phyloP scores from a whole-genome alignment of 192 early-diverging fungal species.

The Coemansia reversa region DNA sequence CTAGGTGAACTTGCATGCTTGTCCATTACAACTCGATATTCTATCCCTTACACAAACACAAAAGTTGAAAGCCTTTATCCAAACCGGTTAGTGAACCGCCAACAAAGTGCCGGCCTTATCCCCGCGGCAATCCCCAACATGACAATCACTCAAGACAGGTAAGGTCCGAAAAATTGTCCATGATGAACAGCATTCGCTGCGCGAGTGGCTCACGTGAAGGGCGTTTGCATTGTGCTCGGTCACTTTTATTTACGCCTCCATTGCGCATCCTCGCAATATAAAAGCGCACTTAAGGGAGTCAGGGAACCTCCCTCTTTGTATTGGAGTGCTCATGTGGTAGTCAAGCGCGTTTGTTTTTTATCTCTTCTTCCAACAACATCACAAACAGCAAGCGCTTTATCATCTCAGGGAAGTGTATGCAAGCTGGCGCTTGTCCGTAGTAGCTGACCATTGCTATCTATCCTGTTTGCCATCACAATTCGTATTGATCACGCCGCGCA shows the following conservation, averaged over 20 bases:
- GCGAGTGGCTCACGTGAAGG: not conserved
- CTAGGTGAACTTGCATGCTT: too few relatives aligned
- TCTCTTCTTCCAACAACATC: not conserved
- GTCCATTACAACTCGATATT: not conserved
- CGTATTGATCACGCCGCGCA: too few relatives aligned
- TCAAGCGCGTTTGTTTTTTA: not conserved
- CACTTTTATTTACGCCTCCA: too few relatives aligned
- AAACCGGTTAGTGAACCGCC: too few relatives aligned
- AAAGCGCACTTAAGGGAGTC: too few relatives aligned
- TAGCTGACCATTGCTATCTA: too few relatives aligned
- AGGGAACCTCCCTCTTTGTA: too few relatives aligned
- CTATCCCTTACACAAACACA: not conserved
- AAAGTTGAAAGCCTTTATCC: not conserved
- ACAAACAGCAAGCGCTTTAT: too few relatives aligned
- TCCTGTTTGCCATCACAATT: too few relatives aligned
- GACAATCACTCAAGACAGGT: conserved; percentile 46
- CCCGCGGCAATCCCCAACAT: conserved; percentile 10
- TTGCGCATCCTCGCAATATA: too few relatives aligned
- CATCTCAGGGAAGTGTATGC: too few relatives aligned
- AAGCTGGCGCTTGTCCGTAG: too few relatives aligned
- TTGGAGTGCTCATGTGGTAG: conserved; percentile 4
- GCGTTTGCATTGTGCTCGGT: not conserved
- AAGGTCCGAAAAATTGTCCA: conserved; percentile 49
- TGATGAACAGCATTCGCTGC: conserved; percentile 2
- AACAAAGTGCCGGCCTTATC: not conserved